These are phyloP conservation scores for Bretschneidera sinensis DNA, from an alignment of 345 rosid species.

Conservation along the genomic window DNA sequence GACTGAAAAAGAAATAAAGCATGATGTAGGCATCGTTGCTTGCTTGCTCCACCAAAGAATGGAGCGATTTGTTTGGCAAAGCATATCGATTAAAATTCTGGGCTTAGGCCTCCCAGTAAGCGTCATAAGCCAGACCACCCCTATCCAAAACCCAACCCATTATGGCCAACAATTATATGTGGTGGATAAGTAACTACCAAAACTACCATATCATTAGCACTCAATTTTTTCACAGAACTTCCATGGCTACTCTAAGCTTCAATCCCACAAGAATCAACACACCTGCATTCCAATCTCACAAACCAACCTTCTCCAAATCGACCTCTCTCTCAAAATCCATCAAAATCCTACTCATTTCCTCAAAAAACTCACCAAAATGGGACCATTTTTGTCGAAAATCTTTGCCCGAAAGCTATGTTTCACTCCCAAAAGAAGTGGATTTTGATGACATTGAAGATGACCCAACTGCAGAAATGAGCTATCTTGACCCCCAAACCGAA, in stretches of 20 bases:
- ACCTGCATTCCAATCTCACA: slow-evolving; percentile 28
- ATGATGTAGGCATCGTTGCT: too few species aligned
- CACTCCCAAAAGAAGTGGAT: slow-evolving; percentile 42
- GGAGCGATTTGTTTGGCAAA: too few species aligned
- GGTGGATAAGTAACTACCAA: slow-evolving; percentile 33
- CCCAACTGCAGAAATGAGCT: slow-evolving; percentile 73
- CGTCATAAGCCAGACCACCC: too few species aligned
- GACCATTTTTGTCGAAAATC: slow-evolving; percentile 32
- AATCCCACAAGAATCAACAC: slow-evolving; percentile 51
- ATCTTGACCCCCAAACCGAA: slow-evolving; percentile 73
- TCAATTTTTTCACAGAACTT: slow-evolving; percentile 11
- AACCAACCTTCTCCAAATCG: slow-evolving; percentile 30
- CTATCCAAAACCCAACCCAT: too few species aligned
- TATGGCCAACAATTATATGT: too few species aligned
- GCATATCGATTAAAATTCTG: too few species aligned
- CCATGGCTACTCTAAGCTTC: slow-evolving; percentile 80
- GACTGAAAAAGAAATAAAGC: too few species aligned
- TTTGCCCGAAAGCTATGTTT: slow-evolving; percentile 44
- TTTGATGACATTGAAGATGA: slow-evolving; percentile 44
- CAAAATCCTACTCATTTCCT: slow-evolving; percentile 23
- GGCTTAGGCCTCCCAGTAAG: too few species aligned
- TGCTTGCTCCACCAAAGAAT: too few species aligned
- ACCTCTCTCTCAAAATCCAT: slow-evolving; percentile 34
- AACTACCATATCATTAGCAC: slow-evolving; percentile 22
- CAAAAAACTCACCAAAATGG: slow-evolving; percentile 22